These are phyloP conservation scores for Nevesoporus exiguus DNA, from an alignment of 768 basidiomycete genomes.

Conservation along the genomic window DNA sequence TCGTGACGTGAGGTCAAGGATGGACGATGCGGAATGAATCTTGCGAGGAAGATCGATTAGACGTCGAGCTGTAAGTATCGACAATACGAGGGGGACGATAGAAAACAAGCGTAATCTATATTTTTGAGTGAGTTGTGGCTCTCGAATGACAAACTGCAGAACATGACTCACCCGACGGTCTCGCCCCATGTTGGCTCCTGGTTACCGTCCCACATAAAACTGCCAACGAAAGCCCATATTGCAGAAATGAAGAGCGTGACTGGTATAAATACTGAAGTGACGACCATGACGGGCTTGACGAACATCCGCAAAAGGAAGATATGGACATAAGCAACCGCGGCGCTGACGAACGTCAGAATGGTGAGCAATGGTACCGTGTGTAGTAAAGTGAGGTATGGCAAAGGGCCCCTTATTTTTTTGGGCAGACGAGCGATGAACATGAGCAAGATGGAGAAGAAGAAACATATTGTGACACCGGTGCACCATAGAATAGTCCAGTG, in stretches of 20 bases:
- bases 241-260: slow-evolving; percentile 70
- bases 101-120: slow-evolving; percentile 60
- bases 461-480: slow-evolving; percentile 52
- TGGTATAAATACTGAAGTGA: slow-evolving; percentile 73
- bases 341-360: slow-evolving; percentile 68
- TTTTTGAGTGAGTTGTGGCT: slow-evolving; percentile 9
- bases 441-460: slow-evolving; percentile 61
- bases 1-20: slow-evolving; percentile 58
- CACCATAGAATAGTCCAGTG: slow-evolving; percentile 70
- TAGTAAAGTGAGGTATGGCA: slow-evolving; percentile 67
- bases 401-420: slow-evolving; percentile 18
- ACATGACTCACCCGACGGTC: slow-evolving; percentile 61
- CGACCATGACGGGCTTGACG: slow-evolving; percentile 78
- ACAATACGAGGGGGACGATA: slow-evolving; percentile 65
- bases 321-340: slow-evolving; percentile 67
- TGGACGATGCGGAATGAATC: slow-evolving; percentile 61
- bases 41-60: slow-evolving; percentile 68
- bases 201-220: slow-evolving; percentile 59
- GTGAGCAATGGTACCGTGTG: slow-evolving; percentile 77
- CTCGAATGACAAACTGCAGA: neutral
- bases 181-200: slow-evolving; percentile 76
- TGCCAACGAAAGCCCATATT: slow-evolving; percentile 78
- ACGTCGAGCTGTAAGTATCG: slow-evolving; percentile 67
- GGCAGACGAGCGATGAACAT: slow-evolving; percentile 57
- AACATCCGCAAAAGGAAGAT: slow-evolving; percentile 76